These are phyloP conservation scores for Spinacia oleracea DNA, from an alignment of 179 eudicot genomes.

Conservation along the genomic window DNA sequence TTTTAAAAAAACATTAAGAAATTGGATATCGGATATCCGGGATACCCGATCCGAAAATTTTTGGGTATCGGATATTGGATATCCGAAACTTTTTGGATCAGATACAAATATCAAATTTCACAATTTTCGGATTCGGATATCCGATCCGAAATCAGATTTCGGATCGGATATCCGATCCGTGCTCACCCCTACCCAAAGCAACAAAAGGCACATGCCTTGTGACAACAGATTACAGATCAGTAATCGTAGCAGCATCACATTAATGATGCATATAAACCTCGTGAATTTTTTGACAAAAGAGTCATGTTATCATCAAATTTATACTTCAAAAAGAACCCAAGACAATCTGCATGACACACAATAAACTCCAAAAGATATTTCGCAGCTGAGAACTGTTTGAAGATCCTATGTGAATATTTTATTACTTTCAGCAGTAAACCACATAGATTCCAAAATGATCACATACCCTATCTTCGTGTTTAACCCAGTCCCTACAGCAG, in stretches of 20 bases:
- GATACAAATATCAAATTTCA: too few species aligned
- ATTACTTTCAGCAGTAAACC: neutral
- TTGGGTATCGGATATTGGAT: too few species aligned
- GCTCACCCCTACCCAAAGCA: too few species aligned
- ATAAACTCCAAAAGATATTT: neutral
- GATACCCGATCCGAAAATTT: too few species aligned
- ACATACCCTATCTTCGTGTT: slow-evolving; percentile 95
- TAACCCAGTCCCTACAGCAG: slow-evolving; percentile 98
- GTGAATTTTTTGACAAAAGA: neutral
- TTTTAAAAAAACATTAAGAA: too few species aligned
- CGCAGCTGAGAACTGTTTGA: neutral
- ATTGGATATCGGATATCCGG: too few species aligned
- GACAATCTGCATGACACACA: neutral
- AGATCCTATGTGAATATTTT: neutral
- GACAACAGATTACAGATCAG: neutral
- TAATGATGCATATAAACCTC: neutral
- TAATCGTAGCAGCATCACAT: neutral
- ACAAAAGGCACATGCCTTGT: slow-evolving; percentile 6
- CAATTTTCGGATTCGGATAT: too few species aligned
- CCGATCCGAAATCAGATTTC: too few species aligned
- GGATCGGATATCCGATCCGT: too few species aligned
- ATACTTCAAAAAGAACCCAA: neutral
- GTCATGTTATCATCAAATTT: neutral
- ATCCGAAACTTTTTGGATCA: too few species aligned
- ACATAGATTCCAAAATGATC: neutral